A percentile compares a stretch with the other conserved stretches of the same genome.
Conservation (phyloP, 441 rosid genomes). For the Biscutella laevigata region DNA sequence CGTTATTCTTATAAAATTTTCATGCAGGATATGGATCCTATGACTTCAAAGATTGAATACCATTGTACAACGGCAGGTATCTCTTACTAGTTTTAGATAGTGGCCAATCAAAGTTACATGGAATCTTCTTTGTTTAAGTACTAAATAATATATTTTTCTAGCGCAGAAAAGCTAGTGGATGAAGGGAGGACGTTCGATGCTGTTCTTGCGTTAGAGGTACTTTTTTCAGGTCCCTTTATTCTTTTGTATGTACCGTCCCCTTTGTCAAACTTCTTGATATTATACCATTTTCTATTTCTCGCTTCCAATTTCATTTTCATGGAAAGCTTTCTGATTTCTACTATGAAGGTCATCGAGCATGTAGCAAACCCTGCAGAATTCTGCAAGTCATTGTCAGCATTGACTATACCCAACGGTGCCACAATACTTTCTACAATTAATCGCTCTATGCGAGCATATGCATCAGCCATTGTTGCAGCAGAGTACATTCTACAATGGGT, state of each 20-base stretch:
- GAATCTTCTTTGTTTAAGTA: constrained; percentile 1
- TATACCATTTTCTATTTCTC: not conserved
- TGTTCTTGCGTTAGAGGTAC: constrained; percentile 77
- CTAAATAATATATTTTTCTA: constrained; percentile 4
- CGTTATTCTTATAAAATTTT: constrained; percentile 1
- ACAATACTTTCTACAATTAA: constrained; percentile 71
- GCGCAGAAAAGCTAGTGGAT: constrained; percentile 68
- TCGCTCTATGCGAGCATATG: constrained; percentile 78
- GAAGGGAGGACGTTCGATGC: constrained; percentile 74
- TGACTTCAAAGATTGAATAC: constrained; percentile 68
- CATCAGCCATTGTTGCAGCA: constrained; percentile 76
- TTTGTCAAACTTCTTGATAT: not conserved
- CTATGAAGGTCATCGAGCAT: constrained; percentile 76
- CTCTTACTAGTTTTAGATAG: constrained; percentile 10
- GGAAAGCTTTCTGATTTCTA: constrained; percentile 4
- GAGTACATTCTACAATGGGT: constrained; percentile 92
- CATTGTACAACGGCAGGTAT: constrained; percentile 85
- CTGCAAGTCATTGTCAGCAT: constrained; percentile 71
- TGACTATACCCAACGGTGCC: constrained; percentile 64
- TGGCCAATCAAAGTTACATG: not conserved
- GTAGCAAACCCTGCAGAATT: constrained; percentile 87
- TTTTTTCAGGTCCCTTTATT: not conserved
- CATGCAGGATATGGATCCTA: constrained; percentile 63
- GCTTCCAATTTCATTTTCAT: not conserved
- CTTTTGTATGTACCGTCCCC: not conserved